A percentile compares a stretch with the other conserved stretches of the same genome.
These are phyloP conservation scores for Umbelopsis ramanniana DNA, from an alignment of 192 early-diverging fungal genomes.

Conservation along the genomic window DNA sequence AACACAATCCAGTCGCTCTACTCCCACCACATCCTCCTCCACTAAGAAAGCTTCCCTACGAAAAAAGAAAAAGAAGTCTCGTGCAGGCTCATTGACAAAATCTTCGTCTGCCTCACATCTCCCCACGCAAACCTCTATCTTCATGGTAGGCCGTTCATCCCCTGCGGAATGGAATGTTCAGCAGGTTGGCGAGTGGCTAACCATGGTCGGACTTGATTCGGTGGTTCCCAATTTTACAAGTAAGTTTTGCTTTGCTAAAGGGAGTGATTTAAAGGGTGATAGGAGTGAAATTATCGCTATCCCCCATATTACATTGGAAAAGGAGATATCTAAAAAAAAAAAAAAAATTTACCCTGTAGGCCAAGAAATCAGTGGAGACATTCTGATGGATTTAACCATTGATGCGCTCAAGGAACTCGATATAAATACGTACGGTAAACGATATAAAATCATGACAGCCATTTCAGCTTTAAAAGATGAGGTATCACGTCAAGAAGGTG, in stretches of 20 bases:
- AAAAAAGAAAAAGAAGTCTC: constrained; percentile 13
- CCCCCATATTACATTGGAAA: background rate
- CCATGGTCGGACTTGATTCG: constrained; percentile 50
- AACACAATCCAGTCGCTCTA: constrained; percentile 9
- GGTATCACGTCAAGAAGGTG: constrained; percentile 38
- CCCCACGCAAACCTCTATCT: constrained; percentile 4
- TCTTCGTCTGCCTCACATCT: constrained; percentile 18
- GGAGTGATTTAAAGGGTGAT: constrained; percentile 5
- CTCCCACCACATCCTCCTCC: constrained; percentile 26
- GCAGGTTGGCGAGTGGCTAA: constrained; percentile 65
- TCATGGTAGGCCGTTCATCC: background rate
- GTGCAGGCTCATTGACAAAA: constrained; percentile 15
- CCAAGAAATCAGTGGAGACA: constrained; percentile 69
- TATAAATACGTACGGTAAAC: constrained; percentile 64
- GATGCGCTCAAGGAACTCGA: constrained; percentile 70
- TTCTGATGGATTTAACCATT: constrained; percentile 64
- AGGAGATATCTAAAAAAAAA: constrained; percentile 1
- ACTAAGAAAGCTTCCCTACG: constrained; percentile 5
- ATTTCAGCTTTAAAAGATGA: constrained; percentile 56
- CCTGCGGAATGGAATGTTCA: constrained; percentile 58
- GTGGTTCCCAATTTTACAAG: constrained; percentile 55
- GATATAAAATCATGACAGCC: constrained; percentile 68
- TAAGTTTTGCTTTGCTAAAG: constrained; percentile 32
- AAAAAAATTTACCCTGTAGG: constrained; percentile 44
- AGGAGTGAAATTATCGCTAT: background rate